Evolutionary conservation across 176 grass and related monocot genomes (phyloP).

Genomic region (Melocanna baccifera): DNA sequence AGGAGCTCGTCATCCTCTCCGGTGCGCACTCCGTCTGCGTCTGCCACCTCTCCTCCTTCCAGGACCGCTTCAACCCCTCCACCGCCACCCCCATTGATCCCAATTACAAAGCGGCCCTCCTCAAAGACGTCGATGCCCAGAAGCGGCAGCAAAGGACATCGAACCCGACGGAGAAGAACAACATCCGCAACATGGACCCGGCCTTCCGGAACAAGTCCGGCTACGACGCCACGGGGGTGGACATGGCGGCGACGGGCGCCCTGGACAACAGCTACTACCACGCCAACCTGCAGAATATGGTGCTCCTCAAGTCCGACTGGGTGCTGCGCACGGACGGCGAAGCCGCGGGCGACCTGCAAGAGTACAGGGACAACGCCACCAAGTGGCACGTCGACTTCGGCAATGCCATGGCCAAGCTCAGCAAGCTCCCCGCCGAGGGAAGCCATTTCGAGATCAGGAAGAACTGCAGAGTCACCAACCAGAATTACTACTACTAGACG

Average conservation of each 20-base stretch:
- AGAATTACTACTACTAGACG: background rate
- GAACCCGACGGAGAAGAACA: background rate
- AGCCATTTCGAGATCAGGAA: background rate
- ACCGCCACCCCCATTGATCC: background rate
- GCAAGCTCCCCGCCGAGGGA: slow-evolving; percentile 3
- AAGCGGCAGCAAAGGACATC: background rate
- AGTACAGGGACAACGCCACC: background rate
- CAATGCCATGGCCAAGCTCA: slow-evolving; percentile 35
- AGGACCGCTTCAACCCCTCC: slow-evolving; percentile 14
- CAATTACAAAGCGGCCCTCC: background rate
- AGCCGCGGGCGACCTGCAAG: background rate
- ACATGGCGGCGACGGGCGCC: background rate
- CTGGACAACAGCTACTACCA: slow-evolving; percentile 33
- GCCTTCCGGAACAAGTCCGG: background rate
- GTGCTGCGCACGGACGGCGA: background rate
- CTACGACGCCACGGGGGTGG: background rate
- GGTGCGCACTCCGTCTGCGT: slow-evolving; percentile 47
- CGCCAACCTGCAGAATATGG: slow-evolving; percentile 19
- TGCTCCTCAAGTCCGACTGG: slow-evolving; percentile 35
- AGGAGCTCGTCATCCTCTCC: slow-evolving; percentile 40
- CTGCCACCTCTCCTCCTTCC: slow-evolving; percentile 30
- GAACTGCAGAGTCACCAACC: slow-evolving; percentile 13
- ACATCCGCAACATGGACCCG: background rate
- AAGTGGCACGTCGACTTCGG: slow-evolving; percentile 10
- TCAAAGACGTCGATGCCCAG: background rate